Conservation (phyloP, 1,284 basidiomycete genomes). For the Ceratobasidium sp. region DNA sequence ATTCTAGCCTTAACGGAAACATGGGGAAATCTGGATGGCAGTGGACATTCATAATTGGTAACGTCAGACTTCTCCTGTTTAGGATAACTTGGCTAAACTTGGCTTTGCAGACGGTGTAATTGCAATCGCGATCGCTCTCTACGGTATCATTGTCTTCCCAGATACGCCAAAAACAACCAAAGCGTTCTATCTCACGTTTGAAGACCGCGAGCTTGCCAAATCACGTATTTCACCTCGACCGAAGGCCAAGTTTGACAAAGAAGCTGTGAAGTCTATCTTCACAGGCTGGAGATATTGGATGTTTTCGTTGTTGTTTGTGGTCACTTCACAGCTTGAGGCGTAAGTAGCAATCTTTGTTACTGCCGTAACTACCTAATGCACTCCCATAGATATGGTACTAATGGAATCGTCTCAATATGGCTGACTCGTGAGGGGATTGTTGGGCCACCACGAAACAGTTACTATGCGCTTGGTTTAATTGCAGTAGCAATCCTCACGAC, state of each 20-base stretch:
- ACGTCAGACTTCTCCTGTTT: background rate
- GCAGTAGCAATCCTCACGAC: conserved; percentile 32
- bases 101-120: conserved; percentile 64
- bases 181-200: conserved; percentile 68
- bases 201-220: conserved; percentile 20
- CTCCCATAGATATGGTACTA: conserved; percentile 19
- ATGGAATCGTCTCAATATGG: conserved; percentile 34
- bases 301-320: conserved; percentile 31
- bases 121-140: conserved; percentile 73
- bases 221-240: background rate
- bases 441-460: conserved; percentile 27
- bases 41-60: conserved; percentile 37
- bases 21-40: conserved; percentile 32
- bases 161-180: conserved; percentile 71
- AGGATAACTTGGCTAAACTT: background rate
- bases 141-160: conserved; percentile 76
- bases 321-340: conserved; percentile 31
- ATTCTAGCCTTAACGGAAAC: conserved; percentile 24
- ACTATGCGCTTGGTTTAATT: conserved; percentile 35
- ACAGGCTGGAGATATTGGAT: conserved; percentile 34
- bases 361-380: no score
- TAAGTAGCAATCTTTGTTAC: no score
- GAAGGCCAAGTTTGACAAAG: conserved; percentile 6
- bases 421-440: conserved; percentile 17
- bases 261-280: conserved; percentile 7